Evolutionary conservation across 768 basidiomycete species (phyloP).

Genomic region (Pleurotus platypus): DNA sequence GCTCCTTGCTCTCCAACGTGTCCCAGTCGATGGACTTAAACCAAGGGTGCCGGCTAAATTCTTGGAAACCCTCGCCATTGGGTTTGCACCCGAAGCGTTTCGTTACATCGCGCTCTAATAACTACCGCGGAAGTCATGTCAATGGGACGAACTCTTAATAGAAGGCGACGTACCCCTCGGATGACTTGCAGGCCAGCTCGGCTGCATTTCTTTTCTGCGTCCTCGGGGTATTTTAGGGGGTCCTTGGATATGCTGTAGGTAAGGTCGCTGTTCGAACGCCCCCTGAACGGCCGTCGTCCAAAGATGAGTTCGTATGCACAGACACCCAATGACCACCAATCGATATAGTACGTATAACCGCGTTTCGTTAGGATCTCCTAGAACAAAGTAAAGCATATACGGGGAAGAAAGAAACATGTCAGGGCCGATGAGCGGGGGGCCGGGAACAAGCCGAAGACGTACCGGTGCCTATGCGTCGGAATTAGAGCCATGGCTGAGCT

Average conservation of each 20-base stretch:
- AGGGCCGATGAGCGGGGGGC: not conserved
- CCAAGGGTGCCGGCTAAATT: slow-evolving; percentile 82
- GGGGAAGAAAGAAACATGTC: slow-evolving; percentile 1
- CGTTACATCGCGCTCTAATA: slow-evolving; percentile 81
- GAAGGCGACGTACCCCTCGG: slow-evolving; percentile 58
- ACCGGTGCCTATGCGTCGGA: slow-evolving; percentile 5
- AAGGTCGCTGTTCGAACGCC: slow-evolving; percentile 88
- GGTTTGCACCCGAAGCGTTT: slow-evolving; percentile 83
- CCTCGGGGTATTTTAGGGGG: slow-evolving; percentile 84
- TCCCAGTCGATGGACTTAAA: slow-evolving; percentile 89
- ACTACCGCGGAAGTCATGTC: slow-evolving; percentile 35
- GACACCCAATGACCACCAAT: slow-evolving; percentile 97
- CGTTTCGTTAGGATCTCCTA: slow-evolving; percentile 84
- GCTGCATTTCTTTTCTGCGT: slow-evolving; percentile 76
- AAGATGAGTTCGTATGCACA: slow-evolving; percentile 92
- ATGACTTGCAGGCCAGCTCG: slow-evolving; percentile 75
- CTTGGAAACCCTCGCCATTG: slow-evolving; percentile 74
- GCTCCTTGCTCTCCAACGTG: slow-evolving; percentile 71
- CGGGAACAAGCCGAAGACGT: not conserved
- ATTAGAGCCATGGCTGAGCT: not conserved
- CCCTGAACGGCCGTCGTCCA: slow-evolving; percentile 88
- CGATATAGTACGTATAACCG: slow-evolving; percentile 91
- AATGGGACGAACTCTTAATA: no score
- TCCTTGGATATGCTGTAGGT: slow-evolving; percentile 93
- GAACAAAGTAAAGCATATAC: slow-evolving; percentile 9